phyloP scores from a whole-genome alignment of 208 protist genomes.

The Acanthamoeba royreba region DNA sequence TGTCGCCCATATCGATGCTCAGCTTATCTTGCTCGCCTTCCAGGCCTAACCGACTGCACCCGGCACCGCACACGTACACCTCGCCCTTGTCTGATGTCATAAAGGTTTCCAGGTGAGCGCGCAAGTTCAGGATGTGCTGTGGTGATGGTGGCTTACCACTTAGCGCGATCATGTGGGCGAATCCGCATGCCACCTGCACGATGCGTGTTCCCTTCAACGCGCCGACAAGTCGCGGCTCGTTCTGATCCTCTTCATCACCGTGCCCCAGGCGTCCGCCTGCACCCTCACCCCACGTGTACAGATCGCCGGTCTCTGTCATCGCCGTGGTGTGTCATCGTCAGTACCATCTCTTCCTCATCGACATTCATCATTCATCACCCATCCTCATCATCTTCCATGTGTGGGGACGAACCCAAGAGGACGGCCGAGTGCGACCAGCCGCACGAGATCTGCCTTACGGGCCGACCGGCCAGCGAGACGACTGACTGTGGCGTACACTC shows the following conservation, averaged over 20 bases:
- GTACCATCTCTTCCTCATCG: no score
- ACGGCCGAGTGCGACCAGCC: slow-evolving; percentile 13
- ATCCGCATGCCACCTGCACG: slow-evolving; percentile 1
- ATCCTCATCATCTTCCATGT: no score
- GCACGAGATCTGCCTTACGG: not conserved
- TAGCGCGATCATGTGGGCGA: not conserved
- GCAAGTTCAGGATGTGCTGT: not conserved
- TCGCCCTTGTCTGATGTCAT: not conserved
- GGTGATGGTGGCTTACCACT: not conserved
- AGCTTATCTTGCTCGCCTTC: not conserved
- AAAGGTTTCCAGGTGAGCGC: not conserved
- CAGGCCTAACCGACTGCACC: not conserved
- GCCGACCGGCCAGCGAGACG: not conserved
- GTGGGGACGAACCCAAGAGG: not conserved
- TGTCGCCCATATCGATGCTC: not conserved
- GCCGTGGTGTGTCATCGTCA: not conserved
- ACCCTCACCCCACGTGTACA: slow-evolving; percentile 26
- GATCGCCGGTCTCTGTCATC: slow-evolving; percentile 1
- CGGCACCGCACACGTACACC: not conserved
- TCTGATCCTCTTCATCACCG: slow-evolving; percentile 45
- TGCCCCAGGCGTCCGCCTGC: not conserved
- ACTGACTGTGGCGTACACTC: slow-evolving; percentile 18
- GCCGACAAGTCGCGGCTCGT: not conserved
- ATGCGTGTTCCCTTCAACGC: not conserved
- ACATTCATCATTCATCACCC: no score